Evolutionary conservation across 768 basidiomycete species (phyloP).

Genomic region (Tephrocybe sp.): DNA sequence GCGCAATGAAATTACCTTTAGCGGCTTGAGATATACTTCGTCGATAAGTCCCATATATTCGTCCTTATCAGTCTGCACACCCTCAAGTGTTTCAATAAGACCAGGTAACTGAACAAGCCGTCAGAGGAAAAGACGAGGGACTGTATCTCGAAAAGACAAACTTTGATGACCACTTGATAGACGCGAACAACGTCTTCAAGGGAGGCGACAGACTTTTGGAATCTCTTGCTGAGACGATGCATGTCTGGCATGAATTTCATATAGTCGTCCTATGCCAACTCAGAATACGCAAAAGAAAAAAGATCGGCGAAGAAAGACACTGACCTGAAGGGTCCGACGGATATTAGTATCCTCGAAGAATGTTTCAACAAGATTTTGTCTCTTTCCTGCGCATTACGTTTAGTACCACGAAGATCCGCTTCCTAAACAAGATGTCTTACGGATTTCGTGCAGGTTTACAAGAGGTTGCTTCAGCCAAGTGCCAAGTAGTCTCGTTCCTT

Average conservation of each 20-base stretch:
- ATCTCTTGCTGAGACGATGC: conserved; percentile 86
- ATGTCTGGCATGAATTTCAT: conserved; percentile 93
- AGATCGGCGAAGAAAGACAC: conserved; percentile 7
- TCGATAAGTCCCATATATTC: conserved; percentile 52
- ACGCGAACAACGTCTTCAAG: conserved; percentile 95
- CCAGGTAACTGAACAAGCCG: conserved; percentile 58
- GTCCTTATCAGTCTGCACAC: conserved; percentile 41
- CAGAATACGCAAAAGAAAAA: background rate
- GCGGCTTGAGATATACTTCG: conserved; percentile 59
- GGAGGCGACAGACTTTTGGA: conserved; percentile 78
- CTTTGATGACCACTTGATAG: conserved; percentile 90
- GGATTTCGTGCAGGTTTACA: conserved; percentile 90
- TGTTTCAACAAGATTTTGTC: conserved; percentile 85
- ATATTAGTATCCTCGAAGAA: conserved; percentile 78
- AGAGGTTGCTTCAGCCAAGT: conserved; percentile 97
- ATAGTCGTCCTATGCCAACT: conserved; percentile 66
- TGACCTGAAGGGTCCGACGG: conserved; percentile 71
- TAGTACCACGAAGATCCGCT: background rate
- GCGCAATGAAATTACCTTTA: conserved; percentile 43
- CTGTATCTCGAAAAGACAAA: conserved; percentile 23
- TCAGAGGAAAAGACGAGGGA: background rate
- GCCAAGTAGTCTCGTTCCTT: conserved; percentile 83
- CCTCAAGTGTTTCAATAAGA: conserved; percentile 63
- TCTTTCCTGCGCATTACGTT: conserved; percentile 50
- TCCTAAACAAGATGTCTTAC: conserved; percentile 41